Evolutionary conservation across 768 basidiomycete species (phyloP).

Genomic region (Leccinum sublutescens): DNA sequence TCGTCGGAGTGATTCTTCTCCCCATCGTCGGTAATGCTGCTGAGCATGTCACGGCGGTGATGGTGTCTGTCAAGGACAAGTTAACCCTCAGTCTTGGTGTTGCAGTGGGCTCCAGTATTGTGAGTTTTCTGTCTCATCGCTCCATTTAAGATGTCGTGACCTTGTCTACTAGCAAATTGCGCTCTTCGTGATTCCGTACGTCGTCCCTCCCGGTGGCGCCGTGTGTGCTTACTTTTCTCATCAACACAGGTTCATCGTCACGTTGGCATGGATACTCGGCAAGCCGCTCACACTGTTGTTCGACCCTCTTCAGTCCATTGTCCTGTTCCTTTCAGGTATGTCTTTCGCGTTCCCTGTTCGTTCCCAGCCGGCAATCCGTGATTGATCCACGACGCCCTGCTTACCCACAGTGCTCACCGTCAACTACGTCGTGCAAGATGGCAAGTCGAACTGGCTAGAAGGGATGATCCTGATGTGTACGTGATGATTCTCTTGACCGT

Average conservation of each 20-base stretch:
- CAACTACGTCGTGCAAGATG: constrained; percentile 82
- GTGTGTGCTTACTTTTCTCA: constrained; percentile 8
- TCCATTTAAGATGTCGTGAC: background rate
- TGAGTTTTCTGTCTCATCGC: constrained; percentile 35
- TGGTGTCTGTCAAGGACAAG: constrained; percentile 88
- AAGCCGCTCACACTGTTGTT: constrained; percentile 82
- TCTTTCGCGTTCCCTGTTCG: constrained; percentile 12
- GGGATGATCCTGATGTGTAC: constrained; percentile 73
- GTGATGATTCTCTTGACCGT: constrained; percentile 6
- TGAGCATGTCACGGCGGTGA: constrained; percentile 90
- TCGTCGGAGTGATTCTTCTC: constrained; percentile 83
- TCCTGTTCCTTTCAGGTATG: constrained; percentile 21
- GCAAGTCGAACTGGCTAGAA: constrained; percentile 92
- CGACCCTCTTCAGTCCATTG: constrained; percentile 76
- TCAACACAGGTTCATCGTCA: constrained; percentile 59
- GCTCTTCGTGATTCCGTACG: constrained; percentile 64
- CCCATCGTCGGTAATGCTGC: constrained; percentile 93
- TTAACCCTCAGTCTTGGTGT: constrained; percentile 84
- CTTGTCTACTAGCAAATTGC: constrained; percentile 58
- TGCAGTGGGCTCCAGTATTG: constrained; percentile 84
- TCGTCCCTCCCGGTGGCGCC: constrained; percentile 4
- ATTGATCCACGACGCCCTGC: background rate
- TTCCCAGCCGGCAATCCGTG: background rate
- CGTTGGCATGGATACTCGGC: constrained; percentile 75
- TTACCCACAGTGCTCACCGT: constrained; percentile 64